Percentiles rank a stretch among this genome's conserved stretches.
Evolutionary conservation across 371 early-diverging fungal genomes (phyloP).

Genomic region (Mucor ambiguus): DNA sequence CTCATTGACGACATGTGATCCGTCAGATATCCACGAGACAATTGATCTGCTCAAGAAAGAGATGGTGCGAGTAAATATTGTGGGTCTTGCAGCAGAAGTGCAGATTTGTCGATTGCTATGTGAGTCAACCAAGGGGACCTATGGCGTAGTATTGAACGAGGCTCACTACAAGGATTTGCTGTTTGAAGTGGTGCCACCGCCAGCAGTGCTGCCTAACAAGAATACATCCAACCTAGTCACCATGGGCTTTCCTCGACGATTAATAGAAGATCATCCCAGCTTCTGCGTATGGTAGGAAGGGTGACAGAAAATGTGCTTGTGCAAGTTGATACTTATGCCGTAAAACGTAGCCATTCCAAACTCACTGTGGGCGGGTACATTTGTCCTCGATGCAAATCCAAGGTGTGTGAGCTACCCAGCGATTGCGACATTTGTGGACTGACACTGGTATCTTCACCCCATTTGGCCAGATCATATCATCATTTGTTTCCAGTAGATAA

Average conservation of each 20-base stretch:
- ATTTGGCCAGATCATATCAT: constrained; percentile 94
- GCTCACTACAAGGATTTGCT: constrained; percentile 77
- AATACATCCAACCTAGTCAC: constrained; percentile 71
- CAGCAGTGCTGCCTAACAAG: constrained; percentile 68
- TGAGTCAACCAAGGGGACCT: constrained; percentile 79
- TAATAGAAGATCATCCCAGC: constrained; percentile 60
- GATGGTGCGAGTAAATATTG: constrained; percentile 80
- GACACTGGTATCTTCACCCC: constrained; percentile 89
- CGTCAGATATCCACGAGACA: constrained; percentile 87
- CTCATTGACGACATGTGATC: constrained; percentile 92
- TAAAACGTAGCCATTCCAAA: constrained; percentile 68
- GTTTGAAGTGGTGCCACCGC: constrained; percentile 84
- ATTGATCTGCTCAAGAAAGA: constrained; percentile 67
- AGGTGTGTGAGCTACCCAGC: constrained; percentile 88
- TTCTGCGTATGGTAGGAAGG: constrained; percentile 81
- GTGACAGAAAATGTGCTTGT: neutral
- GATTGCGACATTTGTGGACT: constrained; percentile 94
- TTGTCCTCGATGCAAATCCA: constrained; percentile 87
- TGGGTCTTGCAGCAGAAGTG: constrained; percentile 91
- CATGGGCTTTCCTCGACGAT: constrained; percentile 91
- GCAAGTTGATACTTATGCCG: neutral
- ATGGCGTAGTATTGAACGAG: constrained; percentile 86
- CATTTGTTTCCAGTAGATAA: constrained; percentile 92
- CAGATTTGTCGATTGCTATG: constrained; percentile 79
- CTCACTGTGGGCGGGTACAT: constrained; percentile 79